These are phyloP conservation scores for Tolypocladium tropicale DNA, from an alignment of 2,329 filamentous ascomycete genomes.

Conservation along the genomic window DNA sequence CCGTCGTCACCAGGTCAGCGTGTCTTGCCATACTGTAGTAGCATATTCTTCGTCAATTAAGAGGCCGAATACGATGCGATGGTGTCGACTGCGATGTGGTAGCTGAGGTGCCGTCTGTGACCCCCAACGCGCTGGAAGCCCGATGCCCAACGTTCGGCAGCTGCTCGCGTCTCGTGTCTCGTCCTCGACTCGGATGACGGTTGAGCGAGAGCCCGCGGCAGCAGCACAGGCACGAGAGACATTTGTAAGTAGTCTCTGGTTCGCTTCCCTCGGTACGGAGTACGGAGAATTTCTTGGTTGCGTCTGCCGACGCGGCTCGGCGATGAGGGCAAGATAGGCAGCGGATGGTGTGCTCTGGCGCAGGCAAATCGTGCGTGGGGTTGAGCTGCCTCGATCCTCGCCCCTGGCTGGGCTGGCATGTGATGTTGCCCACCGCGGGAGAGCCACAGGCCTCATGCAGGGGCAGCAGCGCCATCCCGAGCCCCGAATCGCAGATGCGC, in stretches of 20 bases:
- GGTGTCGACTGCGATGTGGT: too few relatives aligned
- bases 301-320: neutral
- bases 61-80: too few relatives aligned
- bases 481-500: neutral
- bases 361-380: neutral
- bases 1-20: too few relatives aligned
- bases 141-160: neutral
- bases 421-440: neutral
- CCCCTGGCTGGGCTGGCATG: neutral
- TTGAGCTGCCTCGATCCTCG: neutral
- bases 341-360: neutral
- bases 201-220: neutral
- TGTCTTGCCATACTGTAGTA: too few relatives aligned
- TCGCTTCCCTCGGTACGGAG: neutral
- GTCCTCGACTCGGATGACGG: neutral
- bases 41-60: too few relatives aligned
- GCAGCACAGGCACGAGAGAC: neutral
- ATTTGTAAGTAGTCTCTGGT: neutral
- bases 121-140: too few relatives aligned
- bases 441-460: neutral
- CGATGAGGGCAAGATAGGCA: neutral
- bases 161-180: neutral
- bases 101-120: too few relatives aligned
- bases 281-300: neutral
- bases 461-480: neutral